A percentile compares a stretch with the other conserved stretches of the same genome.
Evolutionary conservation across 2,329 filamentous ascomycete species (phyloP).

Genomic region (Epichloe sylvatica): DNA sequence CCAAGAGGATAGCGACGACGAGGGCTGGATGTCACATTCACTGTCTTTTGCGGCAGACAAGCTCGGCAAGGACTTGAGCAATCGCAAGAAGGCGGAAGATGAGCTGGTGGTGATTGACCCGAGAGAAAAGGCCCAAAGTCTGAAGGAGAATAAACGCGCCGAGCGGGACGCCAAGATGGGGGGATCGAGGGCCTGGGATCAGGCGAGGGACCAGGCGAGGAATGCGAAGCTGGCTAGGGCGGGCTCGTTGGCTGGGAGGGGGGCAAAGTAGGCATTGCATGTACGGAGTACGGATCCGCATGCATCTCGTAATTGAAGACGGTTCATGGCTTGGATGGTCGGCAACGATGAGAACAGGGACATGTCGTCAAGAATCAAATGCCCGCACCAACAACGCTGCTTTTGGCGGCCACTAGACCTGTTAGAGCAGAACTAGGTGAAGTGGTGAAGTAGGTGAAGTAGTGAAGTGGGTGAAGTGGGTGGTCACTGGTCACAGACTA

Average conservation of each 20-base stretch:
- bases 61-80: conserved; percentile 79
- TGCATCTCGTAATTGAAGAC: too few relatives aligned
- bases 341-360: too few relatives aligned
- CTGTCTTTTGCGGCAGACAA: conserved; percentile 81
- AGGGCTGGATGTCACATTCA: conserved; percentile 74
- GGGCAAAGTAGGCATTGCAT: conserved; percentile 30
- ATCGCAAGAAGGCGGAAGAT: conserved; percentile 82
- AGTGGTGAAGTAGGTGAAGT: too few relatives aligned
- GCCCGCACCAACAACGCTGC: too few relatives aligned
- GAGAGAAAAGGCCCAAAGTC: conserved; percentile 61
- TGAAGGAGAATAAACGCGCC: conserved; percentile 50
- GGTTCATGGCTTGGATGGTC: too few relatives aligned
- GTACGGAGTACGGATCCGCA: background rate
- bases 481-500: too few relatives aligned
- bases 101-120: conserved; percentile 90
- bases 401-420: too few relatives aligned
- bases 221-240: conserved; percentile 42
- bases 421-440: too few relatives aligned
- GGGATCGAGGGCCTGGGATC: conserved; percentile 42
- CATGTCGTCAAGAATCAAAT: too few relatives aligned
- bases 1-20: conserved; percentile 44
- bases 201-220: conserved; percentile 29
- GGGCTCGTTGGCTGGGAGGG: conserved; percentile 43
- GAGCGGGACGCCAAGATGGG: conserved; percentile 40
- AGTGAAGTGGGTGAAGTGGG: too few relatives aligned